Conservation (phyloP, 805 yeast genomes). For the Priceomyces medius region DNA sequence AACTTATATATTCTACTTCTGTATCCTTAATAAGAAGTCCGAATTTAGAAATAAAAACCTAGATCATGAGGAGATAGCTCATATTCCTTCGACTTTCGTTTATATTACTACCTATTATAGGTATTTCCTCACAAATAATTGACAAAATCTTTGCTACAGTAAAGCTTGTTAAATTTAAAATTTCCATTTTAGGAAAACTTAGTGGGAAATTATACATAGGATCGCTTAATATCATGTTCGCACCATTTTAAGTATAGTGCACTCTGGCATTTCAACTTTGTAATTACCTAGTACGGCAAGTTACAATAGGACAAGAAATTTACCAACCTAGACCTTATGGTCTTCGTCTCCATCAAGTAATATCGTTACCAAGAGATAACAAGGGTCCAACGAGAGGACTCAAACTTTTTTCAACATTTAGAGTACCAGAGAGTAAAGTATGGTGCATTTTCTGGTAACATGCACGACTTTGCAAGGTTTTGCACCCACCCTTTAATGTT, state of each 20-base stretch:
- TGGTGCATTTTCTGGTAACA: too few species aligned
- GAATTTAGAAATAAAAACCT: background rate
- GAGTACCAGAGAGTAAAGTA: too few species aligned
- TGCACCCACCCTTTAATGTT: too few species aligned
- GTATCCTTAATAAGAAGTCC: background rate
- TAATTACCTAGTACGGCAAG: background rate
- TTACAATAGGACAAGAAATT: background rate
- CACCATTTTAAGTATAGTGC: background rate
- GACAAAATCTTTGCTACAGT: too few species aligned
- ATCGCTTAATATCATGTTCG: background rate
- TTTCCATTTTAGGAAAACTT: background rate
- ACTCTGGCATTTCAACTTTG: background rate
- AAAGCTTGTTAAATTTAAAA: too few species aligned
- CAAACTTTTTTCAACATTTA: too few species aligned
- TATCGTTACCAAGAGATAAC: too few species aligned
- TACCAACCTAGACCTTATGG: background rate
- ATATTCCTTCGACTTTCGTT: background rate
- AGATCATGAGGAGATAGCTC: background rate
- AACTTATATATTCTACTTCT: background rate
- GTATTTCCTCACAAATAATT: background rate
- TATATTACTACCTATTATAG: background rate
- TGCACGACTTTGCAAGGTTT: too few species aligned
- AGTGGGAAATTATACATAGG: background rate
- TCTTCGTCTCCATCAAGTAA: background rate
- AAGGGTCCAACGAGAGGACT: too few species aligned